phyloP scores from a whole-genome alignment of 257 asterid genomes.

The Leptodermis oblonga region DNA sequence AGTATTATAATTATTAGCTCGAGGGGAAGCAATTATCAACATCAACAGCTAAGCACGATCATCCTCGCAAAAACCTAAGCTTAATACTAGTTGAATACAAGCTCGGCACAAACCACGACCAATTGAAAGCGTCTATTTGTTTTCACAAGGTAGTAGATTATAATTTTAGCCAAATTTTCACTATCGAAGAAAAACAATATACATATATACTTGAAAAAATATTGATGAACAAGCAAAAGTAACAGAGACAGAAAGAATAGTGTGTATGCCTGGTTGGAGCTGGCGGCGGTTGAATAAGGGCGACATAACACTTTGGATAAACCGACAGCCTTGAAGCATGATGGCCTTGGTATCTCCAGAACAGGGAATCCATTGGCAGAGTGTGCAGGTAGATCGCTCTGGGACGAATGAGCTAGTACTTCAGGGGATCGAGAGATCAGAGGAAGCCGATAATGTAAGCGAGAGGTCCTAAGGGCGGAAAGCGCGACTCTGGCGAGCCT shows the following conservation, averaged over 20 bases:
- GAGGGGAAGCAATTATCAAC: not conserved
- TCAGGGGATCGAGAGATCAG: conserved; percentile 26
- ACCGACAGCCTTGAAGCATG: conserved; percentile 26
- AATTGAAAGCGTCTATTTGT: not conserved
- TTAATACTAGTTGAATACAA: too few species aligned
- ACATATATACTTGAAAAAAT: not conserved
- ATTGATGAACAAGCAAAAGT: not conserved
- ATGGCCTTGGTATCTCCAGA: conserved; percentile 14
- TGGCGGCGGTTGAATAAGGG: conserved; percentile 49
- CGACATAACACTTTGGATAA: conserved; percentile 23
- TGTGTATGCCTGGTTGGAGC: conserved; percentile 42
- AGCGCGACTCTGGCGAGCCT: conserved; percentile 33
- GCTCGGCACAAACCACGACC: not conserved
- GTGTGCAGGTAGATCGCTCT: conserved; percentile 7
- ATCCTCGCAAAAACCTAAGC: too few species aligned
- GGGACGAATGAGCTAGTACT: conserved; percentile 13
- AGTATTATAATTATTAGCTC: not conserved
- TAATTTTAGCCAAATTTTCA: not conserved
- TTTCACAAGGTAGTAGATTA: not conserved
- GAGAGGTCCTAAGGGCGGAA: conserved; percentile 36
- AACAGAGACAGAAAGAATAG: not conserved
- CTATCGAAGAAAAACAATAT: too few species aligned
- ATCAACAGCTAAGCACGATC: too few species aligned
- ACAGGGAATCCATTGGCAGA: conserved; percentile 14
- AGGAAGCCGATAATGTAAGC: conserved; percentile 17